Percentiles rank a stretch among this genome's conserved stretches.
Evolutionary conservation across 1,139 yeast genomes (phyloP).

Genomic region (Casaregolazyma suthepensis): DNA sequence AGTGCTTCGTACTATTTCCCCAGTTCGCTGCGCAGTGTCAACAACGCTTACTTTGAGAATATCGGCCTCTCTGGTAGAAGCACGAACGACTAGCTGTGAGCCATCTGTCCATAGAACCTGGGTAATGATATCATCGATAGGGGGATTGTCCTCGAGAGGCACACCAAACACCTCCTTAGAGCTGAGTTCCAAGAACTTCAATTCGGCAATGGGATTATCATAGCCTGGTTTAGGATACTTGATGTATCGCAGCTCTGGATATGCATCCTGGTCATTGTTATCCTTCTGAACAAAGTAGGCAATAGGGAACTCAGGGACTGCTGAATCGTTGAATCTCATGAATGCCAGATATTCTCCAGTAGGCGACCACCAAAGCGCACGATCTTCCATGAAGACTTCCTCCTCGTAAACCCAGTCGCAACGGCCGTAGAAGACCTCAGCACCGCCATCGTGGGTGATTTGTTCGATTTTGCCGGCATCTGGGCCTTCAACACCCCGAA

Average conservation of each 20-base stretch:
- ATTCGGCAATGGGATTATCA: slow-evolving; percentile 54
- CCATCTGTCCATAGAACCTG: slow-evolving; percentile 66
- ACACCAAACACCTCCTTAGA: slow-evolving; percentile 27
- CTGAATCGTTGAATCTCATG: slow-evolving; percentile 63
- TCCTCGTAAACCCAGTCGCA: slow-evolving; percentile 98
- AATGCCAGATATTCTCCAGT: slow-evolving; percentile 60
- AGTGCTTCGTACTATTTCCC: slow-evolving; percentile 40
- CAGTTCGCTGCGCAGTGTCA: slow-evolving; percentile 36
- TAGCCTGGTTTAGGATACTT: slow-evolving; percentile 92
- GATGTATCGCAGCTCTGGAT: slow-evolving; percentile 50
- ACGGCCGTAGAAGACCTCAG: slow-evolving; percentile 68
- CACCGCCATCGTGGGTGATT: slow-evolving; percentile 66
- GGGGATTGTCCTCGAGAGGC: slow-evolving; percentile 25
- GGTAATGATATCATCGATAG: slow-evolving; percentile 51
- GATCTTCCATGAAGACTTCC: slow-evolving; percentile 63
- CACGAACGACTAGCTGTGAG: slow-evolving; percentile 51
- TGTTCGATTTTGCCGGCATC: slow-evolving; percentile 28
- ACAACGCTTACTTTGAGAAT: slow-evolving; percentile 50
- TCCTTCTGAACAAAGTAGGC: slow-evolving; percentile 50
- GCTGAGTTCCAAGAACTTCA: slow-evolving; percentile 43
- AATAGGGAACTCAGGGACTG: slow-evolving; percentile 58
- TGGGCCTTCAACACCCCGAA: slow-evolving; percentile 32
- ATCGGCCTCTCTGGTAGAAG: slow-evolving; percentile 68
- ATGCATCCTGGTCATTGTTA: slow-evolving; percentile 39
- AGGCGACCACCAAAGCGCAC: slow-evolving; percentile 84